Percentiles rank a stretch among this genome's conserved stretches.
Evolutionary conservation across 2,329 filamentous ascomycete species (phyloP).

Genomic region (Botrytis tulipae): DNA sequence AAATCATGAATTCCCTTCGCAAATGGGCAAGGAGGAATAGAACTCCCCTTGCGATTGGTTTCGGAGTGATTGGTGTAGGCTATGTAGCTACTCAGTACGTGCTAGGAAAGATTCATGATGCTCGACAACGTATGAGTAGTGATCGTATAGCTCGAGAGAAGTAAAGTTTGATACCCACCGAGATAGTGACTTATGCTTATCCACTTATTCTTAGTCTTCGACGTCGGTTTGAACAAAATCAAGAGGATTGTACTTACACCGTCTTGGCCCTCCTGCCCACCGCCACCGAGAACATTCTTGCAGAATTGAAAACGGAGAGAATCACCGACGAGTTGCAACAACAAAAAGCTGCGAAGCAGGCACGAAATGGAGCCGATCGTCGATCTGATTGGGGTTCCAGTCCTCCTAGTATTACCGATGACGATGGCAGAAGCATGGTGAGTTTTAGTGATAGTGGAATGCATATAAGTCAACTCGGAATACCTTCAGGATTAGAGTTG

Average conservation of each 20-base stretch:
- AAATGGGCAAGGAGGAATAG: slow-evolving; percentile 92
- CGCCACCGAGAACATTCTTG: slow-evolving; percentile 83
- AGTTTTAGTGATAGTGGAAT: slow-evolving; percentile 81
- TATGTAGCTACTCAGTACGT: slow-evolving; percentile 95
- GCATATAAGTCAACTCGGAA: slow-evolving; percentile 73
- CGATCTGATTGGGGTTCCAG: slow-evolving; percentile 43
- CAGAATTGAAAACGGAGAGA: slow-evolving; percentile 84
- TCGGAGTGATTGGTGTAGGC: slow-evolving; percentile 82
- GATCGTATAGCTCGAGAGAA: slow-evolving; percentile 97
- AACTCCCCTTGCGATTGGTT: slow-evolving; percentile 82
- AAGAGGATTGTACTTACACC: slow-evolving; percentile 97
- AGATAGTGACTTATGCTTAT: slow-evolving; percentile 24
- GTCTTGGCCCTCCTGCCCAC: slow-evolving; percentile 94
- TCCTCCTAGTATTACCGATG: slow-evolving; percentile 69
- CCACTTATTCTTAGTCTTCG: slow-evolving; percentile 62
- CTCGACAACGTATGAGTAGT: slow-evolving; percentile 92
- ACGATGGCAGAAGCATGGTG: slow-evolving; percentile 74
- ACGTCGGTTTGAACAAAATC: slow-evolving; percentile 96
- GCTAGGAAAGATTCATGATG: slow-evolving; percentile 84
- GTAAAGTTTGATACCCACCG: slow-evolving; percentile 51
- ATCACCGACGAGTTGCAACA: slow-evolving; percentile 92
- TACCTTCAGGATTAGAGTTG: slow-evolving; percentile 51
- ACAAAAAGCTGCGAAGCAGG: slow-evolving; percentile 75
- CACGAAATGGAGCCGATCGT: slow-evolving; percentile 53
- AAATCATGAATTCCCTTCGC: slow-evolving; percentile 65